Base-by-base conservation (phyloP, 2,329 filamentous ascomycete species). In the Colletotrichum lindemuthianum region DNA sequence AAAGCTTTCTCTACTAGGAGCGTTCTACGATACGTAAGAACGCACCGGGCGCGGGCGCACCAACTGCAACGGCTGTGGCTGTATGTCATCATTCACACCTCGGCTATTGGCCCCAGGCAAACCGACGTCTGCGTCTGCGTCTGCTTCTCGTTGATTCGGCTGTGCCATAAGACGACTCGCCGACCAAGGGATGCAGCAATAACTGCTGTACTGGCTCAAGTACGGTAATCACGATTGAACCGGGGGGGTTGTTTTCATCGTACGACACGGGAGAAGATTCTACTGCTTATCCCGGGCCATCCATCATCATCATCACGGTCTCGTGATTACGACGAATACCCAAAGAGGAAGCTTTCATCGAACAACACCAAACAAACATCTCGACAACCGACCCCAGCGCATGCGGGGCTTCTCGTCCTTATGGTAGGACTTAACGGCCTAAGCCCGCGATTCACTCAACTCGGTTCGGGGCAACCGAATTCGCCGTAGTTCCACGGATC, bases 351-450 rank as follows among this genome's bases (percentile, higher is more conserved):
- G 24, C 24, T 24, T 24, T 24, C 24, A 24, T 24, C 24, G 24
- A 24, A 24, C 24, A 24, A 24, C 24, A 4, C 5, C 24, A 3
- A 24, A 24, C 24, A 24, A 24, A 24, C 5, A 24, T 24, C n/a
- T 7, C n/a, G 55, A 50, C 44, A 41, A 58, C 37, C 41, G 45
- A 50, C 24, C 45, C 16, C 24, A 48, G 24, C 24, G 24, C 12
- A 33, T 13, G 24, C 32, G 43, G 9, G 13, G 8, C 32, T 24
- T 10, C 9, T 36, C 49, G 48, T 36, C 33, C 41, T 43, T 13
- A 51, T 41, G 58, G 58, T 61, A 51, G 58, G 61, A 61, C 40
- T 48, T 43, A 8, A 16, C 33, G 24, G 16, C 41, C 50, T 24
- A 45, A 53, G 49, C 50, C 44, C 56, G 60, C 51, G 37, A 16